Base-by-base conservation (phyloP, 257 asterid species). In the Agastache rugosa region DNA sequence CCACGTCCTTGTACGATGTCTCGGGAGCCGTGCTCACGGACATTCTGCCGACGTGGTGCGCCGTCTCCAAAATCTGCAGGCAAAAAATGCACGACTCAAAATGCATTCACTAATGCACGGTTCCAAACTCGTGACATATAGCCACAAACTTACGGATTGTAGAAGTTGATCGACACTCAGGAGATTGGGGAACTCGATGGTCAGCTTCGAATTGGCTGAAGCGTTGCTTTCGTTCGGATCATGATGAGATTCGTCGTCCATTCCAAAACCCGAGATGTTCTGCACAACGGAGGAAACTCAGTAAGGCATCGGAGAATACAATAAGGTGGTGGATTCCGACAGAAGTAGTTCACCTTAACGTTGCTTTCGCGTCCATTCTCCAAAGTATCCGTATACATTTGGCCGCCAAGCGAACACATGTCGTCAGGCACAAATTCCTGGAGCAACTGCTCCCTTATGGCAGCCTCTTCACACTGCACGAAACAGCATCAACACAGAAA, bases 131-230 rank as follows among this genome's bases (percentile, higher is more conserved):
- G 14, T 17, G 29, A 41, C 22, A 22, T n/a, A 23, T 5, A 16
- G 37, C 9, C 11, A 71, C 48, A 75, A 9, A 85, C 99, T 86
- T 86, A 94, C 99, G 29, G 97, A 92, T 82, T 92, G 97, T 22
- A 95, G 85, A 76, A 95, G 98, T 79, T 95, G 98, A 75, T 92
- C 89, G 22, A 92, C 97, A 5, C 91, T 92, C 73, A 95, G 82
- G 71, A 92, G 87, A 78, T 81, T 82, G 35, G 98, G 91, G 72
- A 81, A 75, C 61, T 90, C 91, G 1, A 78, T 64, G 53, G 90
- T 80, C 71, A 85, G 63, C 27, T 79, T 81, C n/a, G 84, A 63
- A 65, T 76, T 84, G 14, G 75, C 87, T 27, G 76, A 75, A 48
- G 63, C 56, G 39, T 66, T 78, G 76, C 84, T 78, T 54, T 79